These are phyloP conservation scores for Curvularia spicifera DNA, from an alignment of 2,329 filamentous ascomycete species.

Conservation along the genomic window DNA sequence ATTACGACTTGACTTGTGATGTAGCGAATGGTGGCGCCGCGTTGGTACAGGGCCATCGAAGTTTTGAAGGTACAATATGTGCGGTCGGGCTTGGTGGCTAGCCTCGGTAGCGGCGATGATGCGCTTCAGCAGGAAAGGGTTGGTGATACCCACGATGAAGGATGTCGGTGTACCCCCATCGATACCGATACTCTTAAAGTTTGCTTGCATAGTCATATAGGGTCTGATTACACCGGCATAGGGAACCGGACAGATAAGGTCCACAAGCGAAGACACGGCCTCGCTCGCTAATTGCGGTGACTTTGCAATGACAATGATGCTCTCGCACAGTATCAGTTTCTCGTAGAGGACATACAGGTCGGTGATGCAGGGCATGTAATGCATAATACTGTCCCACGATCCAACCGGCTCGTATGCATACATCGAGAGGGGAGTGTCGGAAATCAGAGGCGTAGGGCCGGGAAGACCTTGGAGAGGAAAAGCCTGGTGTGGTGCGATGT, in stretches of 20 bases:
- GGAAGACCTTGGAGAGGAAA: constrained; percentile 51
- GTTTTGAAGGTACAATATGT: constrained; percentile 50
- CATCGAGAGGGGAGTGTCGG: constrained; percentile 42
- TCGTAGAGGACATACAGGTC: constrained; percentile 52
- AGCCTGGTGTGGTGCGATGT: constrained; percentile 51
- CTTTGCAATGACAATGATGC: constrained; percentile 50
- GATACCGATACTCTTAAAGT: constrained; percentile 50
- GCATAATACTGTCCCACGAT: constrained; percentile 49
- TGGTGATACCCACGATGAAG: constrained; percentile 52
- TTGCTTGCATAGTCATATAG: constrained; percentile 54
- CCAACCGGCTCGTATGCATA: constrained; percentile 51
- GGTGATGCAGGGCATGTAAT: constrained; percentile 50
- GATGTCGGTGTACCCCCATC: constrained; percentile 49
- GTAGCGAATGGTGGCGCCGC: constrained; percentile 47
- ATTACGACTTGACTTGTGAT: constrained; percentile 45
- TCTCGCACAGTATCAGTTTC: constrained; percentile 51
- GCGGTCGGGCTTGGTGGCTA: constrained; percentile 43
- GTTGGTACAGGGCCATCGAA: constrained; percentile 46
- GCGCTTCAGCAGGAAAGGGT: constrained; percentile 52
- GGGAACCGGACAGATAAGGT: constrained; percentile 50
- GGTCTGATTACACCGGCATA: constrained; percentile 51
- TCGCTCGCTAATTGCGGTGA: constrained; percentile 52
- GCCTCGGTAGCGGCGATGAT: constrained; percentile 45
- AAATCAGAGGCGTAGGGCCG: constrained; percentile 39
- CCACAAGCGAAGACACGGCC: constrained; percentile 49